Evolutionary conservation across 1,139 yeast species (phyloP).

Genomic region (Casaregolazyma suthepensis): DNA sequence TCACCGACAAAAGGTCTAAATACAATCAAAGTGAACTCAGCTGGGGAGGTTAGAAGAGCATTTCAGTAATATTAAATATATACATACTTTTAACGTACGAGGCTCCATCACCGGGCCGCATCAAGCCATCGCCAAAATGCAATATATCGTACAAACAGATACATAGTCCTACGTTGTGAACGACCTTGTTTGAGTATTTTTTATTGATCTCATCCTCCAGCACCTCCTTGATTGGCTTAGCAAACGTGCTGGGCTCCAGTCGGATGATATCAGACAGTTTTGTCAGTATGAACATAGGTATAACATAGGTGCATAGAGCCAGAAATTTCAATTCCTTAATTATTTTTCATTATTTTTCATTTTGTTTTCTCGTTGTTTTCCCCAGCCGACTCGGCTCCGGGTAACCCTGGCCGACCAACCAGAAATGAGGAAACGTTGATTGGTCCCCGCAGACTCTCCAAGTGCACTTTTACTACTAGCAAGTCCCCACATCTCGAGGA

Average conservation of each 20-base stretch:
- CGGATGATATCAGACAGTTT: slow-evolving; percentile 77
- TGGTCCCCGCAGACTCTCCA: not conserved
- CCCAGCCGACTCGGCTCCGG: slow-evolving; percentile 1
- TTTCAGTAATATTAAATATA: not conserved
- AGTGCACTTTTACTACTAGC: not conserved
- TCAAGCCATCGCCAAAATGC: slow-evolving; percentile 75
- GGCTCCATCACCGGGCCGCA: slow-evolving; percentile 96
- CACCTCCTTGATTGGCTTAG: slow-evolving; percentile 62
- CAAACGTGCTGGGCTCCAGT: slow-evolving; percentile 80
- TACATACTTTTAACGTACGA: slow-evolving; percentile 53
- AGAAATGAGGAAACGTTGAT: slow-evolving; percentile 5
- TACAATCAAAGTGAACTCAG: slow-evolving; percentile 66
- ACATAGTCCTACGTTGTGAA: slow-evolving; percentile 78
- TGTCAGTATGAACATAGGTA: slow-evolving; percentile 78
- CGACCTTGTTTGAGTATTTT: slow-evolving; percentile 73
- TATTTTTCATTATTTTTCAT: not conserved
- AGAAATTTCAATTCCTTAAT: not conserved
- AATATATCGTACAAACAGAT: slow-evolving; percentile 78
- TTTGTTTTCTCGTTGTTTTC: not conserved
- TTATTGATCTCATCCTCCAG: slow-evolving; percentile 74
- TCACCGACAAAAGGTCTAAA: slow-evolving; percentile 96
- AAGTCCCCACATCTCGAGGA: not conserved
- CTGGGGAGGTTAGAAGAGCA: slow-evolving; percentile 24
- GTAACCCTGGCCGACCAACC: slow-evolving; percentile 5
- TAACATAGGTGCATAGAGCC: too few species aligned